phyloP scores from a whole-genome alignment of 1,284 basidiomycete genomes.

The Ganoderma lingzhi region DNA sequence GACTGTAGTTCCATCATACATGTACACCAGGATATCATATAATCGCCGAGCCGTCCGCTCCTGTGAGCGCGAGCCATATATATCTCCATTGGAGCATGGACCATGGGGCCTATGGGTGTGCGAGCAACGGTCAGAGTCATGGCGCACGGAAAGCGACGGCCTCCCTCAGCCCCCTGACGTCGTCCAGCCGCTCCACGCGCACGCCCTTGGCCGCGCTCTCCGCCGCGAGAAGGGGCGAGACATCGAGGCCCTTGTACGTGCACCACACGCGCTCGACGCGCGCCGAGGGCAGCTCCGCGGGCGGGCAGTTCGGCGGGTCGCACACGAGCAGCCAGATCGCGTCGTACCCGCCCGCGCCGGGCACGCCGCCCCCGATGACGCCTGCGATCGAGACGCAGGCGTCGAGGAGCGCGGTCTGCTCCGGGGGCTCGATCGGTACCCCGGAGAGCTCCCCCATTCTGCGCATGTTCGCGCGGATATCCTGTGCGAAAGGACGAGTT shows the following conservation, averaged over 20 bases:
- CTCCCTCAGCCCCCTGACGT: slow-evolving; percentile 68
- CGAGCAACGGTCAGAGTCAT: slow-evolving; percentile 7
- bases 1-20: slow-evolving; percentile 19
- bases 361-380: slow-evolving; percentile 94
- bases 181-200: slow-evolving; percentile 65
- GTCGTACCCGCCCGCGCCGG: slow-evolving; percentile 97
- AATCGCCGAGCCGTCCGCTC: background rate
- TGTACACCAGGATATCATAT: slow-evolving; percentile 28
- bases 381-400: slow-evolving; percentile 81
- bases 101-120: background rate
- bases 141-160: slow-evolving; percentile 43
- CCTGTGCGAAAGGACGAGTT: slow-evolving; percentile 48
- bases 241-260: slow-evolving; percentile 73
- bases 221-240: slow-evolving; percentile 81
- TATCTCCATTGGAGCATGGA: background rate
- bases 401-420: slow-evolving; percentile 91
- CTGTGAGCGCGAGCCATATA: background rate
- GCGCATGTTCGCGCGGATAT: slow-evolving; percentile 85
- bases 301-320: slow-evolving; percentile 62
- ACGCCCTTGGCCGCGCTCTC: slow-evolving; percentile 83
- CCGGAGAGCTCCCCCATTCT: slow-evolving; percentile 83
- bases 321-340: slow-evolving; percentile 93
- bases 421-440: slow-evolving; percentile 91
- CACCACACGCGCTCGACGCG: slow-evolving; percentile 80
- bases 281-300: slow-evolving; percentile 43